These are phyloP conservation scores for Stropharia rugosoannulata DNA, from an alignment of 768 basidiomycete species.

Conservation along the genomic window DNA sequence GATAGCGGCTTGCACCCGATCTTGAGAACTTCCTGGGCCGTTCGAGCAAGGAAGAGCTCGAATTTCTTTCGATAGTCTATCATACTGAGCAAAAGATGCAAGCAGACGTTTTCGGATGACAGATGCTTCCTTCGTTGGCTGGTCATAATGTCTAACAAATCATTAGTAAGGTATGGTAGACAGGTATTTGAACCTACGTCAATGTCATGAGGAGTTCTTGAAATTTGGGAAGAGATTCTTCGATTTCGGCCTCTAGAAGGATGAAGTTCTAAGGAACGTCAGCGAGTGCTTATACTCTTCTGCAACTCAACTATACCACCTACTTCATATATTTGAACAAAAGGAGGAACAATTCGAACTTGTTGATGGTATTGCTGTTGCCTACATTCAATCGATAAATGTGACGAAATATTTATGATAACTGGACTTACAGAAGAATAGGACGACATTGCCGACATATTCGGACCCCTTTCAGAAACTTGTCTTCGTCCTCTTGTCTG, in stretches of 20 bases:
- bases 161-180: too few species aligned
- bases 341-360: slow-evolving; percentile 52
- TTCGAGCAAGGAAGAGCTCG: slow-evolving; percentile 63
- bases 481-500: slow-evolving; percentile 60
- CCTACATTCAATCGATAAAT: slow-evolving; percentile 35
- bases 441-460: slow-evolving; percentile 85
- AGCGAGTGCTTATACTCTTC: not conserved
- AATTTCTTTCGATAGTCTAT: slow-evolving; percentile 84
- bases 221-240: slow-evolving; percentile 81
- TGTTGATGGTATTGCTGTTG: slow-evolving; percentile 81
- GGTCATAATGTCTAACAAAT: slow-evolving; percentile 35
- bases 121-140: slow-evolving; percentile 66
- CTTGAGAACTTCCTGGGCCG: slow-evolving; percentile 70
- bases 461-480: slow-evolving; percentile 86
- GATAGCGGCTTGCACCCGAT: slow-evolving; percentile 82
- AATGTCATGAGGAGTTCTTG: slow-evolving; percentile 80
- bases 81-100: slow-evolving; percentile 86
- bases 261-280: slow-evolving; percentile 55
- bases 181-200: slow-evolving; percentile 40
- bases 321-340: slow-evolving; percentile 74
- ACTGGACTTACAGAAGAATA: slow-evolving; percentile 63
- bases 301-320: slow-evolving; percentile 5
- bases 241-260: slow-evolving; percentile 84
- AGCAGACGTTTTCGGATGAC: slow-evolving; percentile 78
- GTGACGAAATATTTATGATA: not conserved